phyloP scores from a whole-genome alignment of 306 rosid genomes.

The Alnus rubra region DNA sequence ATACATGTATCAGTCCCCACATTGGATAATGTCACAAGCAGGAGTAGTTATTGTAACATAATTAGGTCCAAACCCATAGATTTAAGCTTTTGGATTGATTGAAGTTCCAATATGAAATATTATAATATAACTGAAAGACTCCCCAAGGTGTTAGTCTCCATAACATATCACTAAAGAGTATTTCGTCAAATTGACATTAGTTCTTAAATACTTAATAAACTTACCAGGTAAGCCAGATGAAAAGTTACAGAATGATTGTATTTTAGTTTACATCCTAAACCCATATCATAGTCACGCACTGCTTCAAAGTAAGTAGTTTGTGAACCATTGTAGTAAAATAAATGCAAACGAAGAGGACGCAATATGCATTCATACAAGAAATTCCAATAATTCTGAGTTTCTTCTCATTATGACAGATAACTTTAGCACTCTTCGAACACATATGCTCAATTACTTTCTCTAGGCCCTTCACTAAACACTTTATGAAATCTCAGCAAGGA shows the following conservation, averaged over 20 bases:
- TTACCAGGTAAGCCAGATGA: not conserved
- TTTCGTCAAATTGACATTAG: not conserved
- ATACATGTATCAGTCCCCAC: too few species aligned
- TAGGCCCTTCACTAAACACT: not conserved
- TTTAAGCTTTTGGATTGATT: too few species aligned
- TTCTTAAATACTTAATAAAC: not conserved
- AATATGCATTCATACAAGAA: not conserved
- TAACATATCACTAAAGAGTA: not conserved
- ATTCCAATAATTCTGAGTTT: not conserved
- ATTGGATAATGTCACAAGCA: too few species aligned
- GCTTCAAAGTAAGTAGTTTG: not conserved
- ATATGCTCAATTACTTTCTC: not conserved
- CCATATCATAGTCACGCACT: not conserved
- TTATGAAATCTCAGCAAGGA: not conserved
- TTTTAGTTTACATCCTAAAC: not conserved
- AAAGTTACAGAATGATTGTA: not conserved
- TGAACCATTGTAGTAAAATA: not conserved
- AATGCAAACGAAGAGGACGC: not conserved
- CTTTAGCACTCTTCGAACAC: not conserved
- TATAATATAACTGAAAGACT: too few species aligned
- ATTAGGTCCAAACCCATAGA: too few species aligned
- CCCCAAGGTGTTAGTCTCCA: not conserved
- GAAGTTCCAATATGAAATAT: too few species aligned
- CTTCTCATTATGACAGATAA: not conserved
- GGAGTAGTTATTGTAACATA: too few species aligned